Conservation (phyloP, 352 stramenopile genomes). For the Phytophthora chlamydospora region DNA sequence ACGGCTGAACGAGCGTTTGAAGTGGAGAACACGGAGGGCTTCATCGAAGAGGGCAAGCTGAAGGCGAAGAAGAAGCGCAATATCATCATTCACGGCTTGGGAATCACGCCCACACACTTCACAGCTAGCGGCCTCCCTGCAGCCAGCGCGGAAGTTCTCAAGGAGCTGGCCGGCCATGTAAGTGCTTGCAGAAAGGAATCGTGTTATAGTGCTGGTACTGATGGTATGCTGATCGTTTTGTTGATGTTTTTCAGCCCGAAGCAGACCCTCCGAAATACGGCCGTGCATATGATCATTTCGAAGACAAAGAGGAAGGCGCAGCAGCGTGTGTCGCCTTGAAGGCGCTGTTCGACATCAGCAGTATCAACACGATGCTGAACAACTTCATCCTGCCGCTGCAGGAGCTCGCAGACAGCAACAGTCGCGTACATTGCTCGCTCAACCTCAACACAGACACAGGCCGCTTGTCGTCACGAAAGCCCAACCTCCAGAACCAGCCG, state of each 20-base stretch:
- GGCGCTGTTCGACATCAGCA: slow-evolving; percentile 95
- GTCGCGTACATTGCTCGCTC: slow-evolving; percentile 97
- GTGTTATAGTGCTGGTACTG: slow-evolving; percentile 3
- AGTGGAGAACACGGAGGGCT: slow-evolving; percentile 80
- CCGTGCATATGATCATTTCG: slow-evolving; percentile 93
- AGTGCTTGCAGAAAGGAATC: not conserved
- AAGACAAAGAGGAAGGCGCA: slow-evolving; percentile 90
- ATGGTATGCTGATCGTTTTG: slow-evolving; percentile 18
- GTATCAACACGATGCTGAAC: slow-evolving; percentile 99
- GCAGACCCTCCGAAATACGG: slow-evolving; percentile 74
- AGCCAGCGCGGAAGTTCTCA: slow-evolving; percentile 94
- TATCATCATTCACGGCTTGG: slow-evolving; percentile 89
- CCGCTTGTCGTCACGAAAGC: slow-evolving; percentile 95
- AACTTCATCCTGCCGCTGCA: slow-evolving; percentile 96
- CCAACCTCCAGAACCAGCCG: slow-evolving; percentile 99
- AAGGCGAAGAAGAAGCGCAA: slow-evolving; percentile 82
- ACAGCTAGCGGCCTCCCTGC: slow-evolving; percentile 93
- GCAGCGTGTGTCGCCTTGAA: slow-evolving; percentile 96
- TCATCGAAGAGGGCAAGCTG: slow-evolving; percentile 72
- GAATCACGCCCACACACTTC: slow-evolving; percentile 92
- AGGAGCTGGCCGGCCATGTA: slow-evolving; percentile 92
- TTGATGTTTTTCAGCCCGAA: slow-evolving; percentile 61
- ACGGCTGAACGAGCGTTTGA: slow-evolving; percentile 78
- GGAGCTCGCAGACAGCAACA: slow-evolving; percentile 92
- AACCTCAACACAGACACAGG: slow-evolving; percentile 99